Conservation (phyloP, 140 eudicot species). For the Cichorium intybus region DNA sequence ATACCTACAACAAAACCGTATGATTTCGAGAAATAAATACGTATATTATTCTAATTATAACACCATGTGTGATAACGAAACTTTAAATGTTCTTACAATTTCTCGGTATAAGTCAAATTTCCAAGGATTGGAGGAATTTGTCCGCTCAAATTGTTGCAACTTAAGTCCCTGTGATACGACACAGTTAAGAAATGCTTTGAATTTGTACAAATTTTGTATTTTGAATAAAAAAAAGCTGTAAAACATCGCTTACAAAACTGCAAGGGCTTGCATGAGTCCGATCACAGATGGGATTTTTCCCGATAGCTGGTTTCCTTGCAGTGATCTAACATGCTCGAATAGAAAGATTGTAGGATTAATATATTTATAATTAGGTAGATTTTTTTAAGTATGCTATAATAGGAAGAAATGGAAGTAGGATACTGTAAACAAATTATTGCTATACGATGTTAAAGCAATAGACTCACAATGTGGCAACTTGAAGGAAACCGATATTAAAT, state of each 20-base stretch:
- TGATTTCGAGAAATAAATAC: background rate
- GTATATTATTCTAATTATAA: background rate
- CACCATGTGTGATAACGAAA: too few relatives aligned
- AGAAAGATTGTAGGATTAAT: background rate
- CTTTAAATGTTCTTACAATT: slow-evolving; percentile 40
- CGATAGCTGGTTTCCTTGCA: slow-evolving; percentile 79
- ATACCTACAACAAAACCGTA: slow-evolving; percentile 47
- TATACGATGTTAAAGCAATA: background rate
- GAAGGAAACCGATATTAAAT: slow-evolving; percentile 92
- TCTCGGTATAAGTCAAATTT: slow-evolving; percentile 75
- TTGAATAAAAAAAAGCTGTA: background rate
- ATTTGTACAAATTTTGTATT: background rate
- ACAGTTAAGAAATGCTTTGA: background rate
- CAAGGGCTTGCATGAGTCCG: slow-evolving; percentile 99
- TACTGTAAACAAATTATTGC: too few relatives aligned
- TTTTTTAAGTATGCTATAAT: too few relatives aligned
- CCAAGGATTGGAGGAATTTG: slow-evolving; percentile 80
- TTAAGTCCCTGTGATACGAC: slow-evolving; percentile 59
- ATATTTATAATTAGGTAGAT: background rate
- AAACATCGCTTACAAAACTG: slow-evolving; percentile 73
- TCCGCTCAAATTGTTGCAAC: slow-evolving; percentile 82
- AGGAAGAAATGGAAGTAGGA: too few relatives aligned
- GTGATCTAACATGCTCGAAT: slow-evolving; percentile 46
- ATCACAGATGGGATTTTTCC: slow-evolving; percentile 88
- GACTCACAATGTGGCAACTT: slow-evolving; percentile 97